A percentile compares a stretch with the other conserved stretches of the same genome.
These are phyloP conservation scores for Phytophthora pluvialis DNA, from an alignment of 352 stramenopile genomes.

Conservation along the genomic window DNA sequence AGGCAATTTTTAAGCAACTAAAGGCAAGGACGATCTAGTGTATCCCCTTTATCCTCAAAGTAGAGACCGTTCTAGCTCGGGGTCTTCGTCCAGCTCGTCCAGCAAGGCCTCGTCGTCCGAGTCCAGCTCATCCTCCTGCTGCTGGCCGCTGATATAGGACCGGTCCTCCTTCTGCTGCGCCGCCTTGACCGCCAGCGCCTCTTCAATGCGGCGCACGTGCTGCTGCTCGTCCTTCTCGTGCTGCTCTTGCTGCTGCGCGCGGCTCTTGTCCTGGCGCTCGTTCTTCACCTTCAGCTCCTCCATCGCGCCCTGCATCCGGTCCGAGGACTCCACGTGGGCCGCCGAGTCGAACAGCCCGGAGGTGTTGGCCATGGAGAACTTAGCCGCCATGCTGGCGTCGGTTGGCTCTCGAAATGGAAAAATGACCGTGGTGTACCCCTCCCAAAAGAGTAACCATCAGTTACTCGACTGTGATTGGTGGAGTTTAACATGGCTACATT, in stretches of 20 bases:
- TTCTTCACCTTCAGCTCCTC: conserved; percentile 75
- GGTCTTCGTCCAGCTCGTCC: conserved; percentile 80
- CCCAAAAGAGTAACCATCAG: neutral
- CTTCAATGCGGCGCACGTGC: conserved; percentile 25
- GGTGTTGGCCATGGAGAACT: conserved; percentile 83
- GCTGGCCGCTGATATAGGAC: conserved; percentile 31
- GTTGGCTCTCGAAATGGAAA: conserved; percentile 16
- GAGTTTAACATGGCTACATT: neutral
- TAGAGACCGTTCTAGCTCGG: conserved; percentile 67
- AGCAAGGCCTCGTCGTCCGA: conserved; percentile 71
- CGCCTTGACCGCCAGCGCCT: conserved; percentile 35
- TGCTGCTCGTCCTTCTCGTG: conserved; percentile 39
- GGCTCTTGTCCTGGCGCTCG: conserved; percentile 45
- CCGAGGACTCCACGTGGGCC: conserved; percentile 71
- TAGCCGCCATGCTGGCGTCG: conserved; percentile 60
- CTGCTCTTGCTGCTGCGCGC: conserved; percentile 31
- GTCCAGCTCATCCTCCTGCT: conserved; percentile 40
- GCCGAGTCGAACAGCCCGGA: conserved; percentile 75
- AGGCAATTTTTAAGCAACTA: neutral
- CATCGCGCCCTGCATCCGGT: conserved; percentile 78
- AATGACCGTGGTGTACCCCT: neutral
- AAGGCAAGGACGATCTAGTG: neutral
- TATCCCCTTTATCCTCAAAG: neutral
- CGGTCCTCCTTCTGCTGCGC: conserved; percentile 35
- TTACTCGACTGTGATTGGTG: conserved; percentile 4